A percentile compares a stretch with the other conserved stretches of the same genome.
Conservation (phyloP, 371 early-diverging fungal species). For the Mortierella sp. region DNA sequence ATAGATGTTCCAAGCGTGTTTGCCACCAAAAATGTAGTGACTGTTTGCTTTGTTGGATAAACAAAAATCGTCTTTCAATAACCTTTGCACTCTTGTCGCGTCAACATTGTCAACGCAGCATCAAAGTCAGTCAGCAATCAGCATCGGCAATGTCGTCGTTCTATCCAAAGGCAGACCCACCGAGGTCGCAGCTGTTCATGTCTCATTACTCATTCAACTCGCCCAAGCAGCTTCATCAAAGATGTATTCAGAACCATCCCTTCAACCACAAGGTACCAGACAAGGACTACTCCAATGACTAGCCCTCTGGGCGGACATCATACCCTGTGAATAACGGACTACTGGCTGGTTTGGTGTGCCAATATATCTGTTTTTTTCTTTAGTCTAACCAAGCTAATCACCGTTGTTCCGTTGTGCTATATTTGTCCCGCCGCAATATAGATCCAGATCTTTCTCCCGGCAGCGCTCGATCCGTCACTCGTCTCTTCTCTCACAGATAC, state of each 20-base stretch:
- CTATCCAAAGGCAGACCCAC: conserved; percentile 34
- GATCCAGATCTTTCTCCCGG: conserved; percentile 50
- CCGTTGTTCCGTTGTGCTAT: too few relatives aligned
- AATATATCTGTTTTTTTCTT: neutral
- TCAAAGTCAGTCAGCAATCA: too few relatives aligned
- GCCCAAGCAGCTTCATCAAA: conserved; percentile 40
- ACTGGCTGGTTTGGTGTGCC: too few relatives aligned
- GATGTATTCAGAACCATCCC: conserved; percentile 59
- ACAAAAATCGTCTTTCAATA: too few relatives aligned
- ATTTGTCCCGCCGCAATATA: conserved; percentile 12
- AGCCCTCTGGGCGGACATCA: too few relatives aligned
- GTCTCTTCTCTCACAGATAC: conserved; percentile 9
- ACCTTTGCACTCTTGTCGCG: too few relatives aligned
- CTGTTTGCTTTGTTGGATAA: too few relatives aligned
- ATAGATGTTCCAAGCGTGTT: too few relatives aligned
- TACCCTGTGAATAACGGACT: neutral
- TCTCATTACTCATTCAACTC: conserved; percentile 52
- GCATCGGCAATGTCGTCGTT: conserved; percentile 41
- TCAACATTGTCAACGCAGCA: too few relatives aligned
- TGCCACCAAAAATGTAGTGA: too few relatives aligned
- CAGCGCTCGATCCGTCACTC: conserved; percentile 7
- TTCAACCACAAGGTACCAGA: conserved; percentile 64
- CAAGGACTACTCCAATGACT: too few relatives aligned
- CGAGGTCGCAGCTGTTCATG: conserved; percentile 39
- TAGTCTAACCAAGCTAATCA: too few relatives aligned